phyloP scores from a whole-genome alignment of 202 grass and related monocot species.

The Brachypodium distachyon region DNA sequence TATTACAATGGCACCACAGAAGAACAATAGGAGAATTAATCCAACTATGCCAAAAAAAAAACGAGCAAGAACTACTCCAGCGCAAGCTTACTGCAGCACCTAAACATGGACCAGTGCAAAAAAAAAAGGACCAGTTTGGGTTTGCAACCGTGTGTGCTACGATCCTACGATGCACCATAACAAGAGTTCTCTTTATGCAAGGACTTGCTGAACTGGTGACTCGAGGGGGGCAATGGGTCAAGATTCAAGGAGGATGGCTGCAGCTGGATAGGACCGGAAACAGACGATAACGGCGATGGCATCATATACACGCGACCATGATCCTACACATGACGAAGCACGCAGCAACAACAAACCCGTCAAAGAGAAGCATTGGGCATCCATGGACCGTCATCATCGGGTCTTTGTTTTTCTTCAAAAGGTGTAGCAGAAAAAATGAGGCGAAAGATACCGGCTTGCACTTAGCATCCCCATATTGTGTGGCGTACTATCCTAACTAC shows the following conservation, averaged over 20 bases:
- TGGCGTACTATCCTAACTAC: too few species aligned
- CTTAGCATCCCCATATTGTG: neutral
- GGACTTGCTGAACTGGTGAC: too few species aligned
- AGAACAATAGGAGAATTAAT: too few species aligned
- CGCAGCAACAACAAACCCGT: neutral
- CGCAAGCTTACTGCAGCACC: too few species aligned
- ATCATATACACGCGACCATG: neutral
- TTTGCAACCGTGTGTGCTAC: too few species aligned
- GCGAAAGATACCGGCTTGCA: neutral
- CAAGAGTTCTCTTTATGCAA: too few species aligned
- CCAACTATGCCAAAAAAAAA: neutral
- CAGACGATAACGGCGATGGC: neutral
- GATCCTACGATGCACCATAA: too few species aligned
- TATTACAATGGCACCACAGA: too few species aligned
- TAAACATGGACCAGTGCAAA: too few species aligned
- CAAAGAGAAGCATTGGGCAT: neutral
- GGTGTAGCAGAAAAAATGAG: neutral
- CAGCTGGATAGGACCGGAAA: neutral
- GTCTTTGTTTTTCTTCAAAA: neutral
- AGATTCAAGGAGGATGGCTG: slow-evolving; percentile 19
- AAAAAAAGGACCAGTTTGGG: too few species aligned
- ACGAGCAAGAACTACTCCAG: too few species aligned
- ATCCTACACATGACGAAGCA: neutral
- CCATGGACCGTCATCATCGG: neutral
- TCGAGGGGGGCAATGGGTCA: neutral